Conservation (phyloP, 257 asterid species). For the Catharanthus roseus region DNA sequence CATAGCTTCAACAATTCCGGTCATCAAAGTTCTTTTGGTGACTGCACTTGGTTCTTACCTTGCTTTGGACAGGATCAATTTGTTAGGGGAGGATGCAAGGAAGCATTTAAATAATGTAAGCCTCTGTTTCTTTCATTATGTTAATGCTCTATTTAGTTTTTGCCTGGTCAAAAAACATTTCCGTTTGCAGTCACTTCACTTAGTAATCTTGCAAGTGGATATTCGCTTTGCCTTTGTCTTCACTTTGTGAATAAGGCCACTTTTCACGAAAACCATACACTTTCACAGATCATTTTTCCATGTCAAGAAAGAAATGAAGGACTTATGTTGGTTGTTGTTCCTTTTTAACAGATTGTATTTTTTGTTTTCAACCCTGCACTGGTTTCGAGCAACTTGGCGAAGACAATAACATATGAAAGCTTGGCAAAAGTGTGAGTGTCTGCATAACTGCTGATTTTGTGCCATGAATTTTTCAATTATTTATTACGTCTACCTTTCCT, state of each 20-base stretch:
- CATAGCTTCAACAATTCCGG: constrained; percentile 67
- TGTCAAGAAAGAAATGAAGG: not conserved
- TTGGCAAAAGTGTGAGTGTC: constrained; percentile 59
- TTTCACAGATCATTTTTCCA: not conserved
- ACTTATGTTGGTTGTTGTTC: not conserved
- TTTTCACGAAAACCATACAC: not conserved
- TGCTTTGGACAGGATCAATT: constrained; percentile 46
- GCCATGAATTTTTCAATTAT: not conserved
- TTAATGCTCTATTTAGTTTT: not conserved
- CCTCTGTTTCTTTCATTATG: not conserved
- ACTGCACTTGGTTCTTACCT: constrained; percentile 75
- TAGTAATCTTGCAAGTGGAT: not conserved
- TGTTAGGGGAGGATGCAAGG: constrained; percentile 71
- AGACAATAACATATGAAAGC: constrained; percentile 71
- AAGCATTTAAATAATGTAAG: constrained; percentile 80
- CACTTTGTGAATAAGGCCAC: too few relatives aligned
- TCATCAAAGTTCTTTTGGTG: constrained; percentile 67
- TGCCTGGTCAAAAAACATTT: not conserved
- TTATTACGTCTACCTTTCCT: not conserved
- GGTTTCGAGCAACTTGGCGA: constrained; percentile 76
- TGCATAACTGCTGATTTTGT: constrained; percentile 4
- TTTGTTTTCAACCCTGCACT: constrained; percentile 76
- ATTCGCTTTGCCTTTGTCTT: too few relatives aligned
- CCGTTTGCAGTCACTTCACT: not conserved
- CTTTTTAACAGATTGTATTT: constrained; percentile 53